Evolutionary conservation across 768 basidiomycete genomes (phyloP).

Genomic region (Leccinum ochraceum): DNA sequence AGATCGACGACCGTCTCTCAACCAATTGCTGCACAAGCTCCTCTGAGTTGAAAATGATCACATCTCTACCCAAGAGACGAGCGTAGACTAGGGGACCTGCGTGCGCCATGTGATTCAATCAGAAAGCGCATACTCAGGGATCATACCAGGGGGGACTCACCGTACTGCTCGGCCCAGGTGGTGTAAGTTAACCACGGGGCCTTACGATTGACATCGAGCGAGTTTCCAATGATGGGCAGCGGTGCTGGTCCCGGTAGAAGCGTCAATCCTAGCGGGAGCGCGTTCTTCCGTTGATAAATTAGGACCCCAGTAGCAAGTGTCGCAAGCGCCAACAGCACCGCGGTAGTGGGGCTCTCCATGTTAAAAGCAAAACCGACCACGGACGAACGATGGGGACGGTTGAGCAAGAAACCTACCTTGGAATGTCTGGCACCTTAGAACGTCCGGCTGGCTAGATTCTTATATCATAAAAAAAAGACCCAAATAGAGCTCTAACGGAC

Average conservation of each 20-base stretch:
- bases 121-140: background rate
- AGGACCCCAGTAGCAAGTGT: background rate
- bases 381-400: background rate
- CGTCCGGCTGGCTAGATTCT: background rate
- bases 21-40: slow-evolving; percentile 13
- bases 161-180: slow-evolving; percentile 13
- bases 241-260: slow-evolving; percentile 16
- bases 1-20: slow-evolving; percentile 18
- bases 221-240: slow-evolving; percentile 18
- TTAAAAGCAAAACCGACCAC: background rate
- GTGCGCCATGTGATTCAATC: background rate
- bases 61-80: slow-evolving; percentile 3
- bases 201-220: slow-evolving; percentile 2
- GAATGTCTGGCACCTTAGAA: background rate
- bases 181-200: slow-evolving; percentile 15
- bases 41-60: slow-evolving; percentile 15
- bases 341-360: background rate
- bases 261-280: background rate
- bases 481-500: background rate
- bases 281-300: background rate
- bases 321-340: background rate
- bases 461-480: background rate
- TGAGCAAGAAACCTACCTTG: background rate
- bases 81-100: slow-evolving; percentile 4
- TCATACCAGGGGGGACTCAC: background rate